These are phyloP conservation scores for Lentinula novae-zelandiae DNA, from an alignment of 1,284 basidiomycete species.

Conservation along the genomic window DNA sequence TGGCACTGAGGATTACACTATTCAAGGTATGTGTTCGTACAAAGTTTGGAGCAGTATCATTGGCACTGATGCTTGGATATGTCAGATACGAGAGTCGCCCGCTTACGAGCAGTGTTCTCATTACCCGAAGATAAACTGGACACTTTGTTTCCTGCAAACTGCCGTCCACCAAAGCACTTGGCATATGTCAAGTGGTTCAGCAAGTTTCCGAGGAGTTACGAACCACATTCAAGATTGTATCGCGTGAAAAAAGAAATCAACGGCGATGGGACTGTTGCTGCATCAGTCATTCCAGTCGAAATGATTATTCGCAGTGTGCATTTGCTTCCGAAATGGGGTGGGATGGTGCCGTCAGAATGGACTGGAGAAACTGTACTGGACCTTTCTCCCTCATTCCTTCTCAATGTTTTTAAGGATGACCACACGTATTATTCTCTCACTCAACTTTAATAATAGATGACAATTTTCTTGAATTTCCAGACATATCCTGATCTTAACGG, in stretches of 20 bases:
- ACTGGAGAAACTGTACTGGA: conserved; percentile 24
- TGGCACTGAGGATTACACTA: no score
- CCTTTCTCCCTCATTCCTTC: conserved; percentile 15
- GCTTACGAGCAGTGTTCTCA: no score
- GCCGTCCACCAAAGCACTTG: conserved; percentile 14
- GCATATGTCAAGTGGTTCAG: conserved; percentile 25
- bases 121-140: no score
- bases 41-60: no score
- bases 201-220: conserved; percentile 11
- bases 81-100: no score
- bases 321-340: conserved; percentile 18
- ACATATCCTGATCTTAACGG: no score
- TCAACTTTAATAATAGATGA: no score
- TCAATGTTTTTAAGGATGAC: conserved; percentile 12
- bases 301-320: conserved; percentile 20
- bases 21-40: no score
- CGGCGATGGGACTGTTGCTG: not conserved
- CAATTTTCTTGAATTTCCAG: no score
- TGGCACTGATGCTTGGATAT: no score
- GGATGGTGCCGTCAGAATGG: conserved; percentile 18
- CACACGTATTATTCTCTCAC: no score
- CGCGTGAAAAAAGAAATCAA: not conserved
- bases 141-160: not conserved
- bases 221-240: conserved; percentile 13
- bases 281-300: conserved; percentile 17